Evolutionary conservation across 495 filamentous ascomycete genomes (phyloP), one percentile per base, ranked within the genome.

Genomic region (Neurospora sublineolata): DNA sequence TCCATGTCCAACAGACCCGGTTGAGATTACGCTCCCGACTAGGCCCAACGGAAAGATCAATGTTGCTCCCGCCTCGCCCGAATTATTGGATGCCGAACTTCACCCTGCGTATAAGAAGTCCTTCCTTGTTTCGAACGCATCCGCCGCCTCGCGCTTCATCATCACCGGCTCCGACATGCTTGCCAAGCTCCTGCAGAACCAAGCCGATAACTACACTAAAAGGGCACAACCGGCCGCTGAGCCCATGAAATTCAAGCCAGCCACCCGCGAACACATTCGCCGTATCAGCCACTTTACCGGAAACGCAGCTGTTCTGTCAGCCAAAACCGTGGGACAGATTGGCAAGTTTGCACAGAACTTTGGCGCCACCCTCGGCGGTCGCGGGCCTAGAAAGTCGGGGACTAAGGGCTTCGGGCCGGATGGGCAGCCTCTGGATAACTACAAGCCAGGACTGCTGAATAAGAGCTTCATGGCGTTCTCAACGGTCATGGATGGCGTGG

Each of bases 381-480:
- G 87, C 72, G 87, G 87, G 58, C 85, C 88, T 44, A 86, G 87
- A 70, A 82, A 84, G 67, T 84, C 81, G n/a, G 77, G 80, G 33
- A 72, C 75, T 4, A 89, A 86, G 75, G 86, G 87, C 1, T 84
- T 83, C 37, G 89, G 89, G 42, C 86, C 86, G n/a, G 86, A 92
- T 75, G 88, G 88, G 14, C 86, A 88, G 46, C 85, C 87, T n/a
- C 76, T 86, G 20, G 82, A 85, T 0, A 82, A 83, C 16, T 93
- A 93, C 80, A 97, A 97, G 79, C 94, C 95, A 0, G 94, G 95
- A 8, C 82, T 99, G 36, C 78, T 99, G 72, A 98, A 99, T 80
- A 98, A 97, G 82, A 92, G 89, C 41, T 83, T 99, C 84, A 97
- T 99, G 81, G 95, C 95, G 0, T 99, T 98, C 79, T 90, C 89